Base-by-base conservation (phyloP, 306 rosid species). In the Cucurbita pepo region DNA sequence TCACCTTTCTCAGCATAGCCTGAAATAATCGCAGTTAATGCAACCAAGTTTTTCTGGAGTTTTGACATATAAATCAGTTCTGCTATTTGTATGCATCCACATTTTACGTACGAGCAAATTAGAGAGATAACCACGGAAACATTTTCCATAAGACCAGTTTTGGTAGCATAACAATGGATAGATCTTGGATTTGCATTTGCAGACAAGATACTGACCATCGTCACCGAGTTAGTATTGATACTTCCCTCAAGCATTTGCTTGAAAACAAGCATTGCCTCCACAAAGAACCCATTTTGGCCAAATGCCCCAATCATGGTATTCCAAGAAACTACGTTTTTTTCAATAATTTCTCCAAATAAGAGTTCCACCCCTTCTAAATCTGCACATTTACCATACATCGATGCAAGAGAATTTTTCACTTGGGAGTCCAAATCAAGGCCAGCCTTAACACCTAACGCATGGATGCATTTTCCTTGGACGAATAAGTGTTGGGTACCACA, bases 131-230 rank as follows among this genome's bases (percentile, higher is more conserved):
- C 51, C 51, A 63, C 70, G 14, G 70, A 63, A 63, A 40, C 52
- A 40, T 63, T 44, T 63, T 40, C 70, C 70, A 63, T 36, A 63
- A 41, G 70, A 41, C 70, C 70, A 41, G 51, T 63, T 63, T 63
- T 63, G 36, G 70, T 63, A 11, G 70, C 16, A 63, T 63, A 63
- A 63, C 70, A 63, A 63, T 63, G 70, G 15, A 41, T 63, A 63
- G 15, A 63, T 18, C 13, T 51, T 41, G 70, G 36, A 19, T 41
- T 44, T 18, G 70, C 70, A 63, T 63, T 63, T 5, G 70, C 70
- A 41, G 70, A 40, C 70, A 63, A 63, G 52, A 63, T n/a, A 63
- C 51, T 63, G 36, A 63, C 70, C 70, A 63, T 18, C 4, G 70
- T 63, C 36, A 63, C 70, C 69, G 30, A 63, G 51, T 40, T 63